phyloP scores from a whole-genome alignment of 2,329 filamentous ascomycete genomes.

The Fusarium sp. region DNA sequence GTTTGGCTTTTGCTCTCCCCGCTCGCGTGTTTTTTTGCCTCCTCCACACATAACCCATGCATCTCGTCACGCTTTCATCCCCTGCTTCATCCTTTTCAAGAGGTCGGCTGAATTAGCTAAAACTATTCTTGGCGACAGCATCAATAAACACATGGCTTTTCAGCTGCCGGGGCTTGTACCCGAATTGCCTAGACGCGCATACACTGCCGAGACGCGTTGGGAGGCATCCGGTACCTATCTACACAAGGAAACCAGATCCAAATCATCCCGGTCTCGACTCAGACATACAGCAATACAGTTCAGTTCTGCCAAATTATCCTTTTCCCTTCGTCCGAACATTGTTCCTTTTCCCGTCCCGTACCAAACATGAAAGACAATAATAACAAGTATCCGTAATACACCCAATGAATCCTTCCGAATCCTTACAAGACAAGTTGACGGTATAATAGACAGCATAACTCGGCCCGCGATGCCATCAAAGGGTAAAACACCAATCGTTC shows the following conservation, averaged over 20 bases:
- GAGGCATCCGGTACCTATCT: conserved; percentile 4
- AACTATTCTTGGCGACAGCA: background rate
- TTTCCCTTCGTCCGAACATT: background rate
- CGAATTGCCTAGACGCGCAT: background rate
- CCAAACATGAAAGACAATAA: background rate
- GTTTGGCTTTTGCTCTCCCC: background rate
- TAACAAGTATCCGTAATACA: conserved; percentile 5
- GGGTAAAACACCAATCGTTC: background rate
- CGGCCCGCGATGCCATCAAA: background rate
- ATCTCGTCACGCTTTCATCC: background rate
- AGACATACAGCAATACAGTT: background rate
- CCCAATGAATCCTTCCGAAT: background rate
- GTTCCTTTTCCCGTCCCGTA: conserved; percentile 21
- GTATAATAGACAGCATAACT: background rate
- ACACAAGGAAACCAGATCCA: background rate
- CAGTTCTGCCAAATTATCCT: background rate
- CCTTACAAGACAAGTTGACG: background rate
- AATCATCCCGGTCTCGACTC: background rate
- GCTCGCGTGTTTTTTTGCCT: background rate
- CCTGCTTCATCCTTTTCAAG: background rate
- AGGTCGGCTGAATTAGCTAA: background rate
- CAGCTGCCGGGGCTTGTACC: background rate
- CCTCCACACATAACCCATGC: background rate
- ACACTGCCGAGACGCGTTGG: background rate
- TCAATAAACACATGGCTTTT: background rate